These are phyloP conservation scores for Cryptococcus sp. DNA, from an alignment of 1,284 basidiomycete genomes.

Conservation along the genomic window DNA sequence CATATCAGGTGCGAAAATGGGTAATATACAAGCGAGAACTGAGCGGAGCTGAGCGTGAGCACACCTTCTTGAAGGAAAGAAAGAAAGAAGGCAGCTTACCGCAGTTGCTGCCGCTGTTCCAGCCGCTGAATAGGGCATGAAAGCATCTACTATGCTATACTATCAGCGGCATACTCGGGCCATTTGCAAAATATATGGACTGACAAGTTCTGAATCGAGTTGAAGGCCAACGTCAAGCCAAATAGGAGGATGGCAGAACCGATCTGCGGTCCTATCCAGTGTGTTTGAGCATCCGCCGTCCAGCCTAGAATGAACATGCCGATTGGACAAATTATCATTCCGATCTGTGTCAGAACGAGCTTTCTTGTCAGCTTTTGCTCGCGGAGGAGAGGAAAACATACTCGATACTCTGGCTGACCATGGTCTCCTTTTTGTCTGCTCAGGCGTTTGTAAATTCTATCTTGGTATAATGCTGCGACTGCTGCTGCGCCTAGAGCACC, in stretches of 20 bases:
- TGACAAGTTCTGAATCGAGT: constrained; percentile 44
- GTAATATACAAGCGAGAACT: constrained; percentile 47
- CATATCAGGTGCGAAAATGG: constrained; percentile 47
- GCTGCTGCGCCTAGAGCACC: constrained; percentile 46
- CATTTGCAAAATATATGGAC: constrained; percentile 1
- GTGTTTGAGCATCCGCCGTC: constrained; percentile 41
- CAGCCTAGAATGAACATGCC: constrained; percentile 49
- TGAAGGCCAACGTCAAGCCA: constrained; percentile 49
- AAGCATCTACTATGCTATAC: constrained; percentile 49
- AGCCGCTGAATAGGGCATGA: constrained; percentile 51
- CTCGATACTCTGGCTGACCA: constrained; percentile 48
- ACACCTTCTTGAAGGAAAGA: neutral
- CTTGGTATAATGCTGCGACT: constrained; percentile 45
- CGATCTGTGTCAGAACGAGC: constrained; percentile 48
- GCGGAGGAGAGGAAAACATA: constrained; percentile 6
- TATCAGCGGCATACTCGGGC: neutral
- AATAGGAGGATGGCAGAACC: constrained; percentile 36
- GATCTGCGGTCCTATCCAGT: constrained; percentile 47
- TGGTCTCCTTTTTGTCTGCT: constrained; percentile 28
- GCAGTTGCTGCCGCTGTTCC: constrained; percentile 47
- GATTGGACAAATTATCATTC: constrained; percentile 50
- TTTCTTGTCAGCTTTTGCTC: constrained; percentile 3
- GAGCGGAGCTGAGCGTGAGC: constrained; percentile 30
- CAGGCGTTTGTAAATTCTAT: constrained; percentile 47
- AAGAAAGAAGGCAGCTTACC: constrained; percentile 17